Evolutionary conservation across 164 flowering plant species (phyloP).

Genomic region (Macadamia tetraphylla): DNA sequence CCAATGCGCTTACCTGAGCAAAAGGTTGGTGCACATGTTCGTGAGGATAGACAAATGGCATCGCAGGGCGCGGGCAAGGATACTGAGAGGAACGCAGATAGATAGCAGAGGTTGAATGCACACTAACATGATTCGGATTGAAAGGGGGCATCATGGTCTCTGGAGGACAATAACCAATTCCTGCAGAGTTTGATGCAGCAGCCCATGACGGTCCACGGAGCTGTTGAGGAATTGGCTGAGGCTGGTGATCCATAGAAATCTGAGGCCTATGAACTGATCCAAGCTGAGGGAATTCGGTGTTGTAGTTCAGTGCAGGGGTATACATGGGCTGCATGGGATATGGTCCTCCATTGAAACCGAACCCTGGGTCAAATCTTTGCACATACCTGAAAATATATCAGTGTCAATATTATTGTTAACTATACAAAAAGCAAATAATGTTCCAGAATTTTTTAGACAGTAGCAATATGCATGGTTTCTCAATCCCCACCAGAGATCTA

Average conservation of each 20-base stretch:
- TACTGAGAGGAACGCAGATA: constrained; percentile 68
- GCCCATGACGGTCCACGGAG: constrained; percentile 57
- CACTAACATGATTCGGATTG: constrained; percentile 63
- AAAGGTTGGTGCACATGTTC: constrained; percentile 71
- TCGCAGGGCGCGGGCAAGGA: constrained; percentile 71
- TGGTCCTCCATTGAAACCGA: constrained; percentile 81
- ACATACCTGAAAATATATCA: constrained; percentile 46
- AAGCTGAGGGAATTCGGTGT: constrained; percentile 98
- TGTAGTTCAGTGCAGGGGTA: constrained; percentile 82
- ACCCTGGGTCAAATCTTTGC: constrained; percentile 99
- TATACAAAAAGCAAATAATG: not conserved
- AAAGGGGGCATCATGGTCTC: constrained; percentile 71
- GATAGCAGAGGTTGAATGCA: constrained; percentile 58
- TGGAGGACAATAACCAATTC: constrained; percentile 70
- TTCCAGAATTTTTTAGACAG: no score
- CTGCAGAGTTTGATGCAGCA: constrained; percentile 42
- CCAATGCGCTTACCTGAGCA: constrained; percentile 55
- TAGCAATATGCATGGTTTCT: not conserved
- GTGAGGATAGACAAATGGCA: constrained; percentile 69
- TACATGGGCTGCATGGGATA: constrained; percentile 89
- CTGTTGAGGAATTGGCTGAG: constrained; percentile 67
- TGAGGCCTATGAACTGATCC: constrained; percentile 76
- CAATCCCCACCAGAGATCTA: no score
- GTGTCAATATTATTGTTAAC: not conserved
- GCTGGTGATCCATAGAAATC: constrained; percentile 66